phyloP scores from a whole-genome alignment of 1,139 yeast species.

The Scheffersomyces lignicola region DNA sequence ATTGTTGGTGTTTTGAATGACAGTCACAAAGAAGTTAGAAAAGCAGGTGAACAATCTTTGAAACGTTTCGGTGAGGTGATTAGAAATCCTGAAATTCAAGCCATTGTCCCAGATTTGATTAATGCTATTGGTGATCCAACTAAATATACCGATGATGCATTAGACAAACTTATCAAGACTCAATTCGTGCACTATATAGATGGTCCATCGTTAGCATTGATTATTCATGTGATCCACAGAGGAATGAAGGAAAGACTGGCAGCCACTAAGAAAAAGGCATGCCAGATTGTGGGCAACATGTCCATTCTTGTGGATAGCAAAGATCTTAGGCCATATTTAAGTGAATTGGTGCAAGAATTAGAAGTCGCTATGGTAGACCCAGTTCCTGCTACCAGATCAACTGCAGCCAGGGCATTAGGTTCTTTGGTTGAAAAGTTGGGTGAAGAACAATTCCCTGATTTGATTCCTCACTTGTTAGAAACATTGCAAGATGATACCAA shows the following conservation, averaged over 20 bases:
- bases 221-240: constrained; percentile 90
- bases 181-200: constrained; percentile 97
- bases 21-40: constrained; percentile 93
- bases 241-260: constrained; percentile 96
- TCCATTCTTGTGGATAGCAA: constrained; percentile 88
- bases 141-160: constrained; percentile 79
- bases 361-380: constrained; percentile 98
- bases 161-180: constrained; percentile 82
- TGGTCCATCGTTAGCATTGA: constrained; percentile 94
- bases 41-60: constrained; percentile 88
- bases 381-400: constrained; percentile 94
- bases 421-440: constrained; percentile 95
- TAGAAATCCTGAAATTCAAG: constrained; percentile 94
- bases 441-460: constrained; percentile 91
- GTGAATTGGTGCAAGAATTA: constrained; percentile 73
- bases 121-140: constrained; percentile 97
- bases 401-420: constrained; percentile 97
- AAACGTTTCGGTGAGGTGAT: constrained; percentile 95
- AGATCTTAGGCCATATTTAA: constrained; percentile 83
- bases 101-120: constrained; percentile 82
- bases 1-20: constrained; percentile 94
- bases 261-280: constrained; percentile 85
- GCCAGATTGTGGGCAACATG: constrained; percentile 98
- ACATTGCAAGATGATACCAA: constrained; percentile 79
- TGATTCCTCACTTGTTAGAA: constrained; percentile 76